phyloP scores from a whole-genome alignment of 2,329 filamentous ascomycete species.

The Colletotrichum chlorophyti region DNA sequence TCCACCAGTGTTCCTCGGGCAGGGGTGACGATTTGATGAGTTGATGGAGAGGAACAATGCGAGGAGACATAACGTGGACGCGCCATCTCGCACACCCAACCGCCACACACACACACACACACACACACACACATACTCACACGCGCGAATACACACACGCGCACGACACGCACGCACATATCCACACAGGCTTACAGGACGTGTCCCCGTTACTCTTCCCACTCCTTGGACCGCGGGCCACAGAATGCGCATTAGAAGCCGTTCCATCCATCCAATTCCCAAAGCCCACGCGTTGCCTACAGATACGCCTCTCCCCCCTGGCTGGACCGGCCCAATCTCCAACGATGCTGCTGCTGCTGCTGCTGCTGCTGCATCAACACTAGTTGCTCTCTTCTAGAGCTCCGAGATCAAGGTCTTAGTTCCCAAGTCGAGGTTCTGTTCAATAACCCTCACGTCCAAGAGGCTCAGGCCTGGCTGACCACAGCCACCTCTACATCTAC shows the following conservation, averaged over 20 bases:
- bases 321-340: background rate
- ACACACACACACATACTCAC: background rate
- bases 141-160: background rate
- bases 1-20: too few relatives aligned
- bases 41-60: too few relatives aligned
- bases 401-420: too few relatives aligned
- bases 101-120: conserved; percentile 1
- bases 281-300: background rate
- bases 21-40: too few relatives aligned
- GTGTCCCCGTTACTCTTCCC: background rate
- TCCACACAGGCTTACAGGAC: background rate
- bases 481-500: too few relatives aligned
- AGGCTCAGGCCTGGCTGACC: too few relatives aligned
- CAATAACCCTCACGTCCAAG: too few relatives aligned
- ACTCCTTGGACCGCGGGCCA: conserved; percentile 1
- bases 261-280: background rate
- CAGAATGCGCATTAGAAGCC: conserved; percentile 5
- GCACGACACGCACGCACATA: background rate
- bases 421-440: too few relatives aligned
- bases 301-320: background rate
- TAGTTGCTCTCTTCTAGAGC: too few relatives aligned
- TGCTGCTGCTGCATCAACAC: too few relatives aligned
- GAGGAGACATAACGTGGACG: too few relatives aligned
- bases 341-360: background rate
- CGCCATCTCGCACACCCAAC: too few relatives aligned